Percentiles rank a stretch among this genome's conserved stretches.
Conservation (phyloP, 441 rosid genomes). For the Brassica hybrid region DNA sequence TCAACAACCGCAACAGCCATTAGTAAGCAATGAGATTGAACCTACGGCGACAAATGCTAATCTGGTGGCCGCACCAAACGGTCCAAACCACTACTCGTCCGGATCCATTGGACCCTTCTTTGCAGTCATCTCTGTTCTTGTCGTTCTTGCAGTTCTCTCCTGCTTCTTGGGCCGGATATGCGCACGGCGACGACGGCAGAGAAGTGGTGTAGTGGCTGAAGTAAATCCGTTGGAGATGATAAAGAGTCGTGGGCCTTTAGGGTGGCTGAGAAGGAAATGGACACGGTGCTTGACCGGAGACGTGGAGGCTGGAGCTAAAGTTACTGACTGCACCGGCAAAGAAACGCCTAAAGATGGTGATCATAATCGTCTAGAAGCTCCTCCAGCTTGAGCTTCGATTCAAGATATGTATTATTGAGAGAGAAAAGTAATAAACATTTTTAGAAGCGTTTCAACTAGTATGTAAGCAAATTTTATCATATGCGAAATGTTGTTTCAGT, state of each 20-base stretch:
- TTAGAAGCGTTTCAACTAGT: not conserved
- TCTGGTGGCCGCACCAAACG: constrained; percentile 36
- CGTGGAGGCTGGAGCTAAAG: constrained; percentile 57
- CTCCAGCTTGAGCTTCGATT: constrained; percentile 17
- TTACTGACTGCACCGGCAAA: constrained; percentile 41
- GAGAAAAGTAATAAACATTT: not conserved
- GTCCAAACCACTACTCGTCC: constrained; percentile 40
- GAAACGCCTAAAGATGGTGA: constrained; percentile 25
- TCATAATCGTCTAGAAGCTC: constrained; percentile 20
- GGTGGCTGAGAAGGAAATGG: constrained; percentile 53
- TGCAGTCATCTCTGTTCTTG: constrained; percentile 61
- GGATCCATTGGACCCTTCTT: constrained; percentile 79
- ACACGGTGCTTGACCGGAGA: constrained; percentile 47
- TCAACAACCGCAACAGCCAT: constrained; percentile 49
- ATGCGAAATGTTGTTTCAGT: not conserved
- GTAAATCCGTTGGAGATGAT: constrained; percentile 45
- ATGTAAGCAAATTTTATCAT: not conserved
- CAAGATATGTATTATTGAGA: not conserved
- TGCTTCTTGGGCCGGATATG: constrained; percentile 64
- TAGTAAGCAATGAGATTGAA: constrained; percentile 38
- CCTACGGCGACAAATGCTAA: constrained; percentile 27
- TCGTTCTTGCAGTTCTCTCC: constrained; percentile 59
- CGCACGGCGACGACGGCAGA: constrained; percentile 24
- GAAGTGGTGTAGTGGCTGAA: constrained; percentile 16
- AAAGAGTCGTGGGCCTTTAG: constrained; percentile 44